Conservation (phyloP, 75 land plant species). For the Pinus albicaulis region DNA sequence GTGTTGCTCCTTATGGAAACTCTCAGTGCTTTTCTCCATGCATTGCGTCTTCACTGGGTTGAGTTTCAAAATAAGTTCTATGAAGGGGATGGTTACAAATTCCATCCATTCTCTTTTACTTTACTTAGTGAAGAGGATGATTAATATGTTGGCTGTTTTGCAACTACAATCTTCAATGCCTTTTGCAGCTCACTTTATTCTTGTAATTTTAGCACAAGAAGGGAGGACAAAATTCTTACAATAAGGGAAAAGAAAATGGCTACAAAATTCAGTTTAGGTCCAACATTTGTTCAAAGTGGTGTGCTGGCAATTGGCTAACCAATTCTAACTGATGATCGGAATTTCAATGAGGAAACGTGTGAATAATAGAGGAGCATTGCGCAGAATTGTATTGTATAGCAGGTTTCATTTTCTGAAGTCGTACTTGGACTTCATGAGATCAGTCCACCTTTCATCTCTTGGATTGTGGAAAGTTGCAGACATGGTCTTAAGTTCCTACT, state of each 20-base stretch:
- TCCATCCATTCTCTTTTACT: slow-evolving; percentile 81
- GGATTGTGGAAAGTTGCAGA: background rate
- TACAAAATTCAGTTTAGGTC: background rate
- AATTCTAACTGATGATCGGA: background rate
- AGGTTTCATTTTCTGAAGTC: background rate
- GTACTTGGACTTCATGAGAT: background rate
- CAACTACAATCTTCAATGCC: background rate
- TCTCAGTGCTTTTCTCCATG: slow-evolving; percentile 89
- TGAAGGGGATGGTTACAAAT: slow-evolving; percentile 90
- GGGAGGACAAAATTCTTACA: background rate
- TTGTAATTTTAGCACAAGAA: slow-evolving; percentile 9
- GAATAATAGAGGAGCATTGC: too few species aligned
- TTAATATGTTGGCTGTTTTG: slow-evolving; percentile 11
- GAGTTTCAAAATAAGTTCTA: slow-evolving; percentile 89
- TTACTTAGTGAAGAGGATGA: slow-evolving; percentile 72
- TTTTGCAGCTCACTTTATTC: background rate
- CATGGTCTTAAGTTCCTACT: too few species aligned
- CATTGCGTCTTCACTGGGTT: slow-evolving; percentile 95
- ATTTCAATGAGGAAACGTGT: background rate
- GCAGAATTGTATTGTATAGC: too few species aligned
- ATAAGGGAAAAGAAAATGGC: background rate
- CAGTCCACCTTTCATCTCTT: background rate
- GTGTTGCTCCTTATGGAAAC: slow-evolving; percentile 91
- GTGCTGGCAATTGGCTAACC: background rate
- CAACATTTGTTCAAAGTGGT: background rate